Evolutionary conservation across 768 basidiomycete genomes (phyloP).

Genomic region (Suillus luteus): DNA sequence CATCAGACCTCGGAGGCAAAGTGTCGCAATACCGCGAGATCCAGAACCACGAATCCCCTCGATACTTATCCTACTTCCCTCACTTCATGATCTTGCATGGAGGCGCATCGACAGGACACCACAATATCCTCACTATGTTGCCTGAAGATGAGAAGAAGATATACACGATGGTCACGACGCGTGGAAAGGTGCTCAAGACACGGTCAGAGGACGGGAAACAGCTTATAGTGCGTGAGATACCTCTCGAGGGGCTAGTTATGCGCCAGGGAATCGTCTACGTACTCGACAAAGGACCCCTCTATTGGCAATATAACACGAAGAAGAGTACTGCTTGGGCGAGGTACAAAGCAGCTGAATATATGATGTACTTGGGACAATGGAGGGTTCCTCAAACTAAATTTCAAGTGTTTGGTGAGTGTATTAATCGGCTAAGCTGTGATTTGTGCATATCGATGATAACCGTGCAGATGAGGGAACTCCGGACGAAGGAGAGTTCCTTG

Average conservation of each 20-base stretch:
- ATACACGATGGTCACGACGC: slow-evolving; percentile 48
- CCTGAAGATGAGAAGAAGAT: slow-evolving; percentile 48
- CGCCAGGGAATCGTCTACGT: slow-evolving; percentile 59
- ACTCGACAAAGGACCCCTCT: slow-evolving; percentile 53
- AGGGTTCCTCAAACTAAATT: slow-evolving; percentile 45
- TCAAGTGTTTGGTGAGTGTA: slow-evolving; percentile 49
- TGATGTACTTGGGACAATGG: slow-evolving; percentile 43
- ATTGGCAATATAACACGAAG: slow-evolving; percentile 62
- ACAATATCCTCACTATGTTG: slow-evolving; percentile 48
- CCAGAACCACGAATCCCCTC: slow-evolving; percentile 56
- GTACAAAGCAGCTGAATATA: slow-evolving; percentile 65
- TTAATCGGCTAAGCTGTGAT: not conserved
- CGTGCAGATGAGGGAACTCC: slow-evolving; percentile 51
- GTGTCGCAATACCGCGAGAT: slow-evolving; percentile 66
- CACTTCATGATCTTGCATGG: slow-evolving; percentile 48
- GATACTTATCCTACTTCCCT: slow-evolving; percentile 53
- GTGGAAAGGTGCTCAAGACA: slow-evolving; percentile 13
- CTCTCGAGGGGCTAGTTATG: slow-evolving; percentile 46
- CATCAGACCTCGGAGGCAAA: slow-evolving; percentile 42
- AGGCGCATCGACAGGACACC: slow-evolving; percentile 53
- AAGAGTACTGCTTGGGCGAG: slow-evolving; percentile 55
- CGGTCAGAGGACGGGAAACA: slow-evolving; percentile 15
- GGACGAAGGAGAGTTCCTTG: slow-evolving; percentile 49
- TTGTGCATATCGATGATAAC: not conserved
- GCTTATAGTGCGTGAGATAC: slow-evolving; percentile 52